Percentiles rank a stretch among this genome's conserved stretches.
phyloP scores from a whole-genome alignment of 805 yeast species.

The Candida coquimbonensis region DNA sequence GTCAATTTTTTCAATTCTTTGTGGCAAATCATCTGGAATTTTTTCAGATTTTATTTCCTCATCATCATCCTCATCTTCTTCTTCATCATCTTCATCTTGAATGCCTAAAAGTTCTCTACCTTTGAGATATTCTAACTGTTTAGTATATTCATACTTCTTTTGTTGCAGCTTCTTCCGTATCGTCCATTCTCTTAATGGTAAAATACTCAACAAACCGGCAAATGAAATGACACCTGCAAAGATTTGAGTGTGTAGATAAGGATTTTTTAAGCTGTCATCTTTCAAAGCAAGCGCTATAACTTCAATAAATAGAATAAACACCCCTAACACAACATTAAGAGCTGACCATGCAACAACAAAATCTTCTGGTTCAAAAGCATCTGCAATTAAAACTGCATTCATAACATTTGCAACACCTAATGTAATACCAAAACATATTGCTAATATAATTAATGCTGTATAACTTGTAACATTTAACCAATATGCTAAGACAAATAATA shows the following conservation, averaged over 20 bases:
- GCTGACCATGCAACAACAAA: conserved; percentile 36
- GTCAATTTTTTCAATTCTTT: not conserved
- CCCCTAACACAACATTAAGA: conserved; percentile 26
- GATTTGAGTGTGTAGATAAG: conserved; percentile 52
- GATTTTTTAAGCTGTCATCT: conserved; percentile 24
- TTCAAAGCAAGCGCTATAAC: conserved; percentile 46
- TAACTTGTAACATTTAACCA: conserved; percentile 41
- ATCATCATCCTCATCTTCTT: not conserved
- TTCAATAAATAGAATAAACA: conserved; percentile 41
- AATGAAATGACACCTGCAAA: conserved; percentile 47
- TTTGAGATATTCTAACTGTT: not conserved
- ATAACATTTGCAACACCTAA: conserved; percentile 41
- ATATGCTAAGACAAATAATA: conserved; percentile 34
- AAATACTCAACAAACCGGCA: conserved; percentile 32
- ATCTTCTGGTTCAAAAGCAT: conserved; percentile 28
- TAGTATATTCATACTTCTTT: not conserved
- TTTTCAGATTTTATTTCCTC: not conserved
- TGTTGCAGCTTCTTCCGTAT: conserved; percentile 20
- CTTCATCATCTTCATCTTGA: not conserved
- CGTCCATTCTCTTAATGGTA: conserved; percentile 44
- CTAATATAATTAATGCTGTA: conserved; percentile 32
- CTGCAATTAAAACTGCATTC: conserved; percentile 36
- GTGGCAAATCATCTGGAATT: not conserved
- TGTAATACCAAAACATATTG: conserved; percentile 35
- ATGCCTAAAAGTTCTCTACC: not conserved